phyloP scores from a whole-genome alignment of 176 grass and related monocot species.

The Musa troglodytarum region DNA sequence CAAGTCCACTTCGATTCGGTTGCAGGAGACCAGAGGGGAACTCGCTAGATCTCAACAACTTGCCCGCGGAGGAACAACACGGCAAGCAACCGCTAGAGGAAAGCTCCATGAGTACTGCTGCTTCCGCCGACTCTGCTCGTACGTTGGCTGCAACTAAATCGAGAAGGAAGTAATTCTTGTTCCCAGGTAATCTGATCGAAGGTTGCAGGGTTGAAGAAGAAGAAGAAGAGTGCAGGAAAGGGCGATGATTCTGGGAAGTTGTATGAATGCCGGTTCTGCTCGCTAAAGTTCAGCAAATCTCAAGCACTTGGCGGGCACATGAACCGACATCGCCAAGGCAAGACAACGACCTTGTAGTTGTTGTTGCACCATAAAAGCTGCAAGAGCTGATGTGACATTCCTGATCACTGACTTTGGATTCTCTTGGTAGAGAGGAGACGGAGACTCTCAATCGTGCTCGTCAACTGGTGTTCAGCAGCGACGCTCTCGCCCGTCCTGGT shows the following conservation, averaged over 20 bases:
- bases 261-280: constrained; percentile 92
- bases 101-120: constrained; percentile 71
- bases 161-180: neutral
- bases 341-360: constrained; percentile 16
- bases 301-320: constrained; percentile 96
- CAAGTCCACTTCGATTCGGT: neutral
- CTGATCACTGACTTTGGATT: neutral
- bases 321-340: constrained; percentile 93
- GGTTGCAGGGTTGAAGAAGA: constrained; percentile 70
- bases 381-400: constrained; percentile 3
- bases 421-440: constrained; percentile 75
- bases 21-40: constrained; percentile 80
- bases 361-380: neutral
- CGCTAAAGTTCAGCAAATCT: constrained; percentile 92
- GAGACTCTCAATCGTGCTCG: constrained; percentile 93
- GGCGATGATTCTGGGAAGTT: constrained; percentile 50
- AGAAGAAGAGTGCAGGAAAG: constrained; percentile 60
- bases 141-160: neutral
- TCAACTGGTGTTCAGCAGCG: constrained; percentile 94
- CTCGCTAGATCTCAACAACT: constrained; percentile 84
- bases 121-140: constrained; percentile 45
- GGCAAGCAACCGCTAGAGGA: constrained; percentile 73
- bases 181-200: neutral
- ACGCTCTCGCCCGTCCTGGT: constrained; percentile 39
- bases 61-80: constrained; percentile 69